Evolutionary conservation across 768 basidiomycete species (phyloP).

Genomic region (Naganishia kalamii): DNA sequence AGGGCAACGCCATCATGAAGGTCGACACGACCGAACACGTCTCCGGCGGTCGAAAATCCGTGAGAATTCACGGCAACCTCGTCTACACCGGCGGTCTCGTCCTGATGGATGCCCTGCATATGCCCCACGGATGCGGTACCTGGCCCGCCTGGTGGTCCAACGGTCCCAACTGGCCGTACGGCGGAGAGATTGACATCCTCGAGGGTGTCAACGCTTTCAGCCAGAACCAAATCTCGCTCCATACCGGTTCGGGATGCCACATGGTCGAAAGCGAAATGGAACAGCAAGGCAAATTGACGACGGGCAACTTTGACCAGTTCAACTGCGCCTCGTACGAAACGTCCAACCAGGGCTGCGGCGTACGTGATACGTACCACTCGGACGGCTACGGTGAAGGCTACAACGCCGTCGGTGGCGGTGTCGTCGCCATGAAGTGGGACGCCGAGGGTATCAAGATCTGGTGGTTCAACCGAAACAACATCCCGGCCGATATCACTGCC

Average conservation of each 20-base stretch:
- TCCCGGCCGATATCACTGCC: slow-evolving; percentile 70
- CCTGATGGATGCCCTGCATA: slow-evolving; percentile 76
- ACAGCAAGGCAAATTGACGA: slow-evolving; percentile 33
- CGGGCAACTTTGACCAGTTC: slow-evolving; percentile 41
- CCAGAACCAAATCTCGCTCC: slow-evolving; percentile 51
- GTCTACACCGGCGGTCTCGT: slow-evolving; percentile 59
- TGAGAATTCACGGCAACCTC: slow-evolving; percentile 60
- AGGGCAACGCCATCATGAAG: slow-evolving; percentile 76
- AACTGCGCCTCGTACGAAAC: slow-evolving; percentile 44
- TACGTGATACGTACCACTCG: slow-evolving; percentile 53
- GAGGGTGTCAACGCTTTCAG: slow-evolving; percentile 51
- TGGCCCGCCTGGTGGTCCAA: slow-evolving; percentile 67
- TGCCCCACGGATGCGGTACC: slow-evolving; percentile 82
- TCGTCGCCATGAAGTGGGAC: slow-evolving; percentile 83
- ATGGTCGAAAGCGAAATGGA: slow-evolving; percentile 33
- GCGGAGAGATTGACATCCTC: slow-evolving; percentile 49
- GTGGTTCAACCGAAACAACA: slow-evolving; percentile 67
- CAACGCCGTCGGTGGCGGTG: slow-evolving; percentile 77
- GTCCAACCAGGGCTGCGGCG: slow-evolving; percentile 58
- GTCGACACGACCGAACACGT: slow-evolving; percentile 77
- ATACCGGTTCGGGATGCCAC: slow-evolving; percentile 49
- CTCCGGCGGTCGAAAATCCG: slow-evolving; percentile 61
- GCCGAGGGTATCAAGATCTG: slow-evolving; percentile 66
- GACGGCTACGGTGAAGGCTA: slow-evolving; percentile 78
- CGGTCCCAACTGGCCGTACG: slow-evolving; percentile 49